Conservation (phyloP, 2,329 filamentous ascomycete species). For the Chaetomium strumarium region DNA sequence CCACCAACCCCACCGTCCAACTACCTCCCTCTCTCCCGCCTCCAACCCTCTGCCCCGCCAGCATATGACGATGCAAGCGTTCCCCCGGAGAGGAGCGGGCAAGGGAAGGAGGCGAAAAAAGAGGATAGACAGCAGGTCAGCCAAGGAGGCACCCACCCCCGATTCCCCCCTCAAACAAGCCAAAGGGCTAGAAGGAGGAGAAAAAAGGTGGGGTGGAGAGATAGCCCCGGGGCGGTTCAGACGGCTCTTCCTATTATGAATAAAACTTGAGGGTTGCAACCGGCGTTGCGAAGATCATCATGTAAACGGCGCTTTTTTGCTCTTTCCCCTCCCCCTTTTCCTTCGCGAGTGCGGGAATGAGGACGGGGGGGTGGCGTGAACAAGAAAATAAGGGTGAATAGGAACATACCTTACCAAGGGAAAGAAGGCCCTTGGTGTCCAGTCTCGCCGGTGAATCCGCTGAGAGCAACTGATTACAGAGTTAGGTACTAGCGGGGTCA, state of each 20-base stretch:
- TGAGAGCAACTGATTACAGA: too few relatives aligned
- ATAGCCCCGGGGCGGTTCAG: constrained; percentile 29
- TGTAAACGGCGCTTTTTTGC: constrained; percentile 15
- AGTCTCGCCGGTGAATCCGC: too few relatives aligned
- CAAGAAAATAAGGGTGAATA: background rate
- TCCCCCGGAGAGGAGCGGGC: constrained; percentile 10
- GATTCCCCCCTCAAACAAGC: background rate
- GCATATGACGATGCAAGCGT: constrained; percentile 34
- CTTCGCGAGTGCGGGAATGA: background rate
- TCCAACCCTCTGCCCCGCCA: constrained; percentile 22
- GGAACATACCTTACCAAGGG: background rate
- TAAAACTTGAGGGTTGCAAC: constrained; percentile 31
- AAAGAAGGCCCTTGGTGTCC: too few relatives aligned
- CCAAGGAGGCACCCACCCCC: background rate
- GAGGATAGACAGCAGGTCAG: constrained; percentile 11
- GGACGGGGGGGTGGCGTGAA: too few relatives aligned
- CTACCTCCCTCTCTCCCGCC: constrained; percentile 11
- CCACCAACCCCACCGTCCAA: constrained; percentile 31
- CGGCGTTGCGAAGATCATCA: constrained; percentile 33
- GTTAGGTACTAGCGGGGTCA: background rate
- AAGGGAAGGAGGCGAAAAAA: constrained; percentile 6
- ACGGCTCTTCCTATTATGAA: constrained; percentile 37
- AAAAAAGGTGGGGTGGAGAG: constrained; percentile 8
- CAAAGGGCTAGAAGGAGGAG: background rate
- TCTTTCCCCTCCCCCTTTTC: background rate